Evolutionary conservation across 768 basidiomycete genomes (phyloP), one percentile per base, ranked within the genome.

Genomic region (Candolleomyces eurysporus): DNA sequence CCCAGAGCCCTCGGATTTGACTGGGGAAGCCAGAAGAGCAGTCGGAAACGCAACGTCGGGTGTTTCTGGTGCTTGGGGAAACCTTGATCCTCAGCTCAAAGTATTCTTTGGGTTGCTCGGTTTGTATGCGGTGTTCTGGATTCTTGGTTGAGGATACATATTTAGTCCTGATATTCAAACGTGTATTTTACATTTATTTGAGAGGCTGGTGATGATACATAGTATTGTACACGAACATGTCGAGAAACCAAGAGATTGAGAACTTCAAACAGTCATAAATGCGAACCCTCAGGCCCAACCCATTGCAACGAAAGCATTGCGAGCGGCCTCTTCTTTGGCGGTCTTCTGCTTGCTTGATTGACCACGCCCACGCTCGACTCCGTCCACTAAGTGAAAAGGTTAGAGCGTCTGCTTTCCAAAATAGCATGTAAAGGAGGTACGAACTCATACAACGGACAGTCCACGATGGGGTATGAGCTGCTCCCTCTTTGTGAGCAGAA

Each of bases 81-180:
- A 82, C 57, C 72, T 92, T 60, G 84, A 88, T 66, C 85, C 90
- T 5, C 89, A 92, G 67, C 70, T 86, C 57, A 88, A 87, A 70
- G 73, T 90, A 31, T 72, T 93, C 31, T 65, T 91, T 4, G 85
- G 77, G 21, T 75, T 94, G 17, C 61, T 88, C 10, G 87, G 77
- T 7, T 82, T 79, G n/a, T 94, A 92, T 70, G 63, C 82, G 5
- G 68, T 90, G 51, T 84, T 85, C 65, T 84, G 80, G 81, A 84
- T 77, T 66, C 66, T 84, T 22, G 76, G 78, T 52, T 79, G 64
- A 68, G 54, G 30, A 49, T 53, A n/a, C 52, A 31, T 42, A 43
- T 62, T 31, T 59, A 45, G 40, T 57, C 31, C 16, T 3, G 11
- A 2, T 43, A n/a, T 11, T 13, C 42, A 43, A n/a, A 43, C 13